Evolutionary conservation across 2,329 filamentous ascomycete genomes (phyloP).

Genomic region (Aphanoascus verrucosus): DNA sequence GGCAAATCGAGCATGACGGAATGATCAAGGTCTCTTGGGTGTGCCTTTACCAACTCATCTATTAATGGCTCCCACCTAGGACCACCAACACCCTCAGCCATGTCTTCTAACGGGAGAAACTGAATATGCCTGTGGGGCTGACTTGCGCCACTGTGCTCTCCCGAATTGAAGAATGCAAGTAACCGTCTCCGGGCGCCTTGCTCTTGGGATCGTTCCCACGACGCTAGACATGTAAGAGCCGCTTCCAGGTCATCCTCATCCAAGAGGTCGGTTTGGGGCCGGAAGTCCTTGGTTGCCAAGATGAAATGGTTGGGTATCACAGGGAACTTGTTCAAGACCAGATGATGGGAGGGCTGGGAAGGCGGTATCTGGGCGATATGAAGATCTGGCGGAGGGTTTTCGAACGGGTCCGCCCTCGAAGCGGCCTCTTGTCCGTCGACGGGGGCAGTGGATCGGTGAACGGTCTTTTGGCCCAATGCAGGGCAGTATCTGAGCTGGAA

Average conservation of each 20-base stretch:
- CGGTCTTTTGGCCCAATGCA: slow-evolving; percentile 37
- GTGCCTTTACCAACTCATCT: slow-evolving; percentile 22
- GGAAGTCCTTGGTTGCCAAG: slow-evolving; percentile 37
- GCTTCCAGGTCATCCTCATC: slow-evolving; percentile 34
- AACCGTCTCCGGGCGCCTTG: slow-evolving; percentile 21
- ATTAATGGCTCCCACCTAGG: slow-evolving; percentile 42
- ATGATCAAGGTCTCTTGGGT: slow-evolving; percentile 17
- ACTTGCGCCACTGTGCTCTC: slow-evolving; percentile 39
- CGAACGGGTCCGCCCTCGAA: slow-evolving; percentile 36
- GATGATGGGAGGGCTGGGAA: slow-evolving; percentile 26
- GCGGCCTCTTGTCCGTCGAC: slow-evolving; percentile 14
- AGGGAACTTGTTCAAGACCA: slow-evolving; percentile 41
- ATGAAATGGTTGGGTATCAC: slow-evolving; percentile 42
- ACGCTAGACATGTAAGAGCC: slow-evolving; percentile 33
- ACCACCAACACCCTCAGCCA: slow-evolving; percentile 22
- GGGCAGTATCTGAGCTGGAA: slow-evolving; percentile 42
- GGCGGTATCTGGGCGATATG: slow-evolving; percentile 13
- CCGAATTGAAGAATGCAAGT: slow-evolving; percentile 43
- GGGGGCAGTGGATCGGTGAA: slow-evolving; percentile 10
- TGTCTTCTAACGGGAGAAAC: slow-evolving; percentile 39
- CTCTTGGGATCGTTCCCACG: slow-evolving; percentile 25
- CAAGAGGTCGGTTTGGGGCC: slow-evolving; percentile 35
- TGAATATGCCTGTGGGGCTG: slow-evolving; percentile 41
- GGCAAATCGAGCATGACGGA: slow-evolving; percentile 32
- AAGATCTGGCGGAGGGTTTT: slow-evolving; percentile 25